Conservation (phyloP, 805 yeast species). For the Saccharomycopsis capsularis region DNA sequence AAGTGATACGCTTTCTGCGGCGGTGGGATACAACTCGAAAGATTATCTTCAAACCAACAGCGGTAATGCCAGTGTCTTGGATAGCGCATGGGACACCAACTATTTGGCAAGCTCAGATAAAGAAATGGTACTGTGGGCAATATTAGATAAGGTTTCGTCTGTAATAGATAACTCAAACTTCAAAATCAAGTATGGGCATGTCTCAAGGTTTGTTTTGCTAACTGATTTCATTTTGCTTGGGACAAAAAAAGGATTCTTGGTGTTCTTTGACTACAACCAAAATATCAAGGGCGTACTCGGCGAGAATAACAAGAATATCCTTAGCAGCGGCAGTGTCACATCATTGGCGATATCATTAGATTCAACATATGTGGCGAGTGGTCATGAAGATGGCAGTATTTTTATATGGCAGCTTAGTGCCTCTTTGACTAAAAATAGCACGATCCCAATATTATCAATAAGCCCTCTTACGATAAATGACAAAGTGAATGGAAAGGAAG, state of each 20-base stretch:
- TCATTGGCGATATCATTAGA: constrained; percentile 58
- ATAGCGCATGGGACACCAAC: not conserved
- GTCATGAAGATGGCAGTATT: constrained; percentile 58
- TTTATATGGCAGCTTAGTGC: constrained; percentile 55
- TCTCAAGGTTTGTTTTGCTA: constrained; percentile 39
- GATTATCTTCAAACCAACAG: not conserved
- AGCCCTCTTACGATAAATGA: constrained; percentile 30
- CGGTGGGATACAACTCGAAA: not conserved
- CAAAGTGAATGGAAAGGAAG: constrained; percentile 25
- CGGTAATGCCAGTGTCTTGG: not conserved
- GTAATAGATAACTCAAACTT: constrained; percentile 9
- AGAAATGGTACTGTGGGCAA: constrained; percentile 6
- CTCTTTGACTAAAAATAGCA: constrained; percentile 26
- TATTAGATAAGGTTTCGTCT: constrained; percentile 5
- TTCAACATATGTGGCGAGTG: constrained; percentile 62
- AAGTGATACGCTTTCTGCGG: constrained; percentile 3
- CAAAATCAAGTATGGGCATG: constrained; percentile 35
- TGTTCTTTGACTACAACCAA: constrained; percentile 68
- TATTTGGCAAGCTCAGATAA: too few relatives aligned
- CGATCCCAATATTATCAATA: constrained; percentile 23
- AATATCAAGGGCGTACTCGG: constrained; percentile 40
- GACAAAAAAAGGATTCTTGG: constrained; percentile 56
- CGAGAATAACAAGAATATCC: constrained; percentile 25
- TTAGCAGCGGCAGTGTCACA: constrained; percentile 43
- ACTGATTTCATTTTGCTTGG: constrained; percentile 55